These are phyloP conservation scores for Vitellaria paradoxa DNA, from an alignment of 179 eudicot genomes.

Conservation along the genomic window DNA sequence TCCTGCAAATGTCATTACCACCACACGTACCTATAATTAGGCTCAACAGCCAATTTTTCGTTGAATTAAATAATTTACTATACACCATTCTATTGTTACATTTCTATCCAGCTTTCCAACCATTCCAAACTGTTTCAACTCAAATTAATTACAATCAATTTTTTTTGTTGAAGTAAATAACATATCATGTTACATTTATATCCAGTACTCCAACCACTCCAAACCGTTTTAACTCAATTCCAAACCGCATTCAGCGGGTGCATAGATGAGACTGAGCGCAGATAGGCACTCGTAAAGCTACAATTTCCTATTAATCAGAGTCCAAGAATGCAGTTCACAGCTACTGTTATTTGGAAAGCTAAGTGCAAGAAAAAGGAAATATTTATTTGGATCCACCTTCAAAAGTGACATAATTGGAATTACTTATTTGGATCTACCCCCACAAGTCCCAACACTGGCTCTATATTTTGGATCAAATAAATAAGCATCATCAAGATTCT, in stretches of 20 bases:
- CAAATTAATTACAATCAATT: no score
- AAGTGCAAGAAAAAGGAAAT: background rate
- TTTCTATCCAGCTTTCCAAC: background rate
- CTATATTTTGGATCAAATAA: no score
- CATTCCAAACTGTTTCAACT: background rate
- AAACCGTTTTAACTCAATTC: background rate
- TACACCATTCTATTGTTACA: background rate
- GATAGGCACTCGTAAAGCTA: background rate
- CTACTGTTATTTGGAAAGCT: no score
- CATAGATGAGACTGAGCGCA: no score
- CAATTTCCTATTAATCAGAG: background rate
- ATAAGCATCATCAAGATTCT: no score
- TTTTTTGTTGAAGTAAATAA: background rate
- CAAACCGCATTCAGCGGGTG: background rate
- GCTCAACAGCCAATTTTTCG: background rate
- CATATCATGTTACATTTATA: background rate
- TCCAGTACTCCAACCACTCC: background rate
- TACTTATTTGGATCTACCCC: no score
- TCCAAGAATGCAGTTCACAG: background rate
- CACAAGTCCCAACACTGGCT: no score
- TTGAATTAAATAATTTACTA: background rate
- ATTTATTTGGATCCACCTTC: background rate
- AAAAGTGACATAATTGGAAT: background rate
- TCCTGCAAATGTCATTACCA: constrained; percentile 29
- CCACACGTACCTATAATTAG: background rate